Conservation (phyloP, 306 rosid genomes). For the Vicia faba region DNA sequence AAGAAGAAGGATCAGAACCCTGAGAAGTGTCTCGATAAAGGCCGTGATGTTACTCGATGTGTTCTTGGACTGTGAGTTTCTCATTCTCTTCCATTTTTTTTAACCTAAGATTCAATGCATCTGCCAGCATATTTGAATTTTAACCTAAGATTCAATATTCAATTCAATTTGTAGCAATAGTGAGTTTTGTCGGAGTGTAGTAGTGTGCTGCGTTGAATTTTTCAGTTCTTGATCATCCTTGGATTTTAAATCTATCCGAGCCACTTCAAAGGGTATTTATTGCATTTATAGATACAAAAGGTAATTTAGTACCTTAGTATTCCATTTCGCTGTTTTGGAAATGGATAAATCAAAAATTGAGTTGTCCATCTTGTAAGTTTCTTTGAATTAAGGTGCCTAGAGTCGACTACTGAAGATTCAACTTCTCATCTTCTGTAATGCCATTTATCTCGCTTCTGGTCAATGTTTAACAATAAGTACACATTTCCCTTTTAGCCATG, state of each 20-base stretch:
- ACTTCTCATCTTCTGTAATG: constrained; percentile 19
- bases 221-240: constrained; percentile 11
- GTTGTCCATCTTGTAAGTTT: neutral
- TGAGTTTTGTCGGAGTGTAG: constrained; percentile 3
- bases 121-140: constrained; percentile 1
- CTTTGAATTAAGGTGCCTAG: constrained; percentile 8
- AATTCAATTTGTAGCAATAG: neutral
- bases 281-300: neutral
- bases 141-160: neutral
- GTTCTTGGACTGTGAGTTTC: constrained; percentile 76
- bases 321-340: neutral
- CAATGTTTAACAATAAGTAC: neutral
- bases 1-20: constrained; percentile 90
- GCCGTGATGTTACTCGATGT: constrained; percentile 89
- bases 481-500: constrained; percentile 1
- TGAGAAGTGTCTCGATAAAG: constrained; percentile 87
- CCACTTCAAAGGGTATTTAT: constrained; percentile 15
- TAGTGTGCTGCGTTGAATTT: neutral
- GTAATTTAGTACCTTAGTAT: neutral
- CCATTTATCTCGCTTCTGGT: constrained; percentile 3
- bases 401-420: neutral
- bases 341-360: neutral
- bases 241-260: neutral
- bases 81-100: neutral
- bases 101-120: neutral